These are phyloP conservation scores for Jaltomata sinuosa DNA, from an alignment of 257 asterid species.

Conservation along the genomic window DNA sequence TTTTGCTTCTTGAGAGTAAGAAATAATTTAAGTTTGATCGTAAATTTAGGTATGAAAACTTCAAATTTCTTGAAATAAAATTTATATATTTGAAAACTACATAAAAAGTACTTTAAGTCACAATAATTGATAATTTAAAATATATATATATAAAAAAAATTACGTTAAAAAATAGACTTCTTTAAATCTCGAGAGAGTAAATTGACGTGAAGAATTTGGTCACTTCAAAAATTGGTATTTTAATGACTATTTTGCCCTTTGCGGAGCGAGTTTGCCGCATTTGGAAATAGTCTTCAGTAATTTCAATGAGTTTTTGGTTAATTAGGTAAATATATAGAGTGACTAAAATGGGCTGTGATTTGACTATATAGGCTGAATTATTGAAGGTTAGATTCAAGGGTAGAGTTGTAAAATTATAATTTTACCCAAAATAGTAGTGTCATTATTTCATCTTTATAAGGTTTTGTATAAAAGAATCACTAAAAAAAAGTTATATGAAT, in stretches of 20 bases:
- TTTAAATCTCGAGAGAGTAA: too few relatives aligned
- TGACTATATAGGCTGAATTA: background rate
- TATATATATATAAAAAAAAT: too few relatives aligned
- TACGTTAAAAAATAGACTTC: too few relatives aligned
- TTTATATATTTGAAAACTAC: too few relatives aligned
- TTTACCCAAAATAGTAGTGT: background rate
- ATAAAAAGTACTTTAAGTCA: too few relatives aligned
- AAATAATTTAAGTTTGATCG: too few relatives aligned
- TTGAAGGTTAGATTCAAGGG: background rate
- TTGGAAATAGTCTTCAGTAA: background rate
- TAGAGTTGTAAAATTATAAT: background rate
- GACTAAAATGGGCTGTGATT: background rate
- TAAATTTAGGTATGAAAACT: too few relatives aligned
- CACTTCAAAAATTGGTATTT: background rate
- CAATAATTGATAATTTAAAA: too few relatives aligned
- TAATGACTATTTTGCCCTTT: background rate
- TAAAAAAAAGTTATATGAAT: background rate
- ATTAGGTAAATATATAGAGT: background rate
- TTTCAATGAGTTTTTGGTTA: background rate
- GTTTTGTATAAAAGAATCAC: background rate
- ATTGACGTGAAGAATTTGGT: conserved; percentile 4
- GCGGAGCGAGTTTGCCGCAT: background rate
- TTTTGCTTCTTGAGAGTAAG: too few relatives aligned
- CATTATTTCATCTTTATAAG: background rate
- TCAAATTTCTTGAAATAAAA: too few relatives aligned